Percentiles rank a stretch among this genome's conserved stretches.
Conservation (phyloP, 495 filamentous ascomycete genomes). For the Ramalina intermedia region DNA sequence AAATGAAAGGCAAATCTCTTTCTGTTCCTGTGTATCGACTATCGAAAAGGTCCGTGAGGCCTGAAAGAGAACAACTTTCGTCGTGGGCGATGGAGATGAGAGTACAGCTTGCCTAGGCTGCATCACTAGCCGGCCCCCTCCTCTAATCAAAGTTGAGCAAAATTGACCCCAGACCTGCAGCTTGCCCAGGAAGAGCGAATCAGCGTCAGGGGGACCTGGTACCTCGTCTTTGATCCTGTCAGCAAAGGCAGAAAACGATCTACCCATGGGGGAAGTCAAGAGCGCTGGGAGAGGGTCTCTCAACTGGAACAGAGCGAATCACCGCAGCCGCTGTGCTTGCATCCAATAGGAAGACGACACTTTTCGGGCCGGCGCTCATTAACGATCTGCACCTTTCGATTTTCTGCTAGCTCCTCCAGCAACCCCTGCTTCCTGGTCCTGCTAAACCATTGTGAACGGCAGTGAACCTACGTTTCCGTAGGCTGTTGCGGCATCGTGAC, state of each 20-base stretch:
- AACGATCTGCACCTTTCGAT: neutral
- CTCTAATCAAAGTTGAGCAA: neutral
- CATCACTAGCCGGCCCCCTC: neutral
- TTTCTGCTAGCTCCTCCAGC: no score
- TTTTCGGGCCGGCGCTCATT: slow-evolving; percentile 2
- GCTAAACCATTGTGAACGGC: no score
- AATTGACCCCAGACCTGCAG: neutral
- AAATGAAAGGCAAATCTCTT: slow-evolving; percentile 2
- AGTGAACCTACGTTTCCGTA: no score
- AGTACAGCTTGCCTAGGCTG: slow-evolving; percentile 1
- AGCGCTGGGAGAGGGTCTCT: no score
- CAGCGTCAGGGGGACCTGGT: neutral
- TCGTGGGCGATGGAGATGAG: neutral
- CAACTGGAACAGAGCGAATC: slow-evolving; percentile 5
- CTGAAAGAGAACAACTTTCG: neutral
- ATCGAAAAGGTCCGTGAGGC: neutral
- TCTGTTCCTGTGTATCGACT: neutral
- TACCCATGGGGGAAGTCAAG: neutral
- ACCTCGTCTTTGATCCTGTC: slow-evolving; percentile 2
- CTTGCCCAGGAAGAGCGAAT: neutral
- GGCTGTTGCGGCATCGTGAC: no score
- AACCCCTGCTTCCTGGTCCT: no score
- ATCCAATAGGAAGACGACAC: slow-evolving; percentile 1
- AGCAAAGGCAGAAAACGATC: neutral
- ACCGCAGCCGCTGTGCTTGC: slow-evolving; percentile 2